A percentile compares a stretch with the other conserved stretches of the same genome.
These are phyloP conservation scores for Serendipita sp. DNA, from an alignment of 768 basidiomycete genomes.

Conservation along the genomic window DNA sequence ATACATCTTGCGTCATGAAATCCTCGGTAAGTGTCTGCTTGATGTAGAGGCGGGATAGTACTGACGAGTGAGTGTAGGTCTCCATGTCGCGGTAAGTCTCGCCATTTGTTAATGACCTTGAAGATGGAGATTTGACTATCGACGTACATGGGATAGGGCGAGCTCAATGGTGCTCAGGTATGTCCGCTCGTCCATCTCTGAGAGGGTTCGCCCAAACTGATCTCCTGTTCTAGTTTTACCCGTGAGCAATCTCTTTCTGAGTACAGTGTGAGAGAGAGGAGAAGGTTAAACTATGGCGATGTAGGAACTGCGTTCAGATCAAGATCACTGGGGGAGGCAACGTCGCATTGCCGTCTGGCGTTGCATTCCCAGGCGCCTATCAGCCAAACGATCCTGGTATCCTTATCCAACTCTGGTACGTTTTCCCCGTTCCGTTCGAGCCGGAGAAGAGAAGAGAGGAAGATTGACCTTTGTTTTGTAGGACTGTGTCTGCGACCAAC, in stretches of 20 bases:
- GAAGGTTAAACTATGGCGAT: not conserved
- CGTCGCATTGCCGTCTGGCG: not conserved
- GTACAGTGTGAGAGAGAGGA: not conserved
- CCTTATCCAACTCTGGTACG: not conserved
- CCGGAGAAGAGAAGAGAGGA: not conserved
- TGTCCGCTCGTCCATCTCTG: not conserved
- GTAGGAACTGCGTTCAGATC: slow-evolving; percentile 4
- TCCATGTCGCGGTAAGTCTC: not conserved
- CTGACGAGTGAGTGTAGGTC: not conserved
- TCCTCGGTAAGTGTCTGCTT: not conserved
- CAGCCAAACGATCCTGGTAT: slow-evolving; percentile 3
- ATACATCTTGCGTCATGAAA: slow-evolving; percentile 4
- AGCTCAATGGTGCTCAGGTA: not conserved
- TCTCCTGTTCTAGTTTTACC: not conserved
- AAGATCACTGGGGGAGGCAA: slow-evolving; percentile 3
- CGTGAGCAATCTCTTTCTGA: not conserved
- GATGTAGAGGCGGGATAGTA: not conserved
- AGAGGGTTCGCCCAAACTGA: not conserved
- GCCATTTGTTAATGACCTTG: not conserved
- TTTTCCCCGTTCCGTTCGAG: not conserved
- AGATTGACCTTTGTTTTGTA: not conserved
- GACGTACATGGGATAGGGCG: not conserved
- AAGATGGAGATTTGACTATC: not conserved
- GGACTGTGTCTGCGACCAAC: not conserved
- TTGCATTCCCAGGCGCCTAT: not conserved